Conservation (phyloP, 345 rosid genomes). For the Euphorbia peplus region DNA sequence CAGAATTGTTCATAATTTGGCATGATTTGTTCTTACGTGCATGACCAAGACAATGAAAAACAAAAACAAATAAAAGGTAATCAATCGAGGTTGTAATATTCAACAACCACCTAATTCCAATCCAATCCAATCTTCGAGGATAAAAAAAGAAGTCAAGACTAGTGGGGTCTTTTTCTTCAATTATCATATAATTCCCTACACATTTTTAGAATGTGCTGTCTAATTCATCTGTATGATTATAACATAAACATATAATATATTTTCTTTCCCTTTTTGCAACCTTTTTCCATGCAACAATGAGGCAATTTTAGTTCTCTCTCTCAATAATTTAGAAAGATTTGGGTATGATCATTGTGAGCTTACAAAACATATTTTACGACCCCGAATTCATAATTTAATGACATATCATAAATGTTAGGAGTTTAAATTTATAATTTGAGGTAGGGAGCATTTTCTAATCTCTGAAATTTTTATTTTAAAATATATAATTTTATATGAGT, state of each 20-base stretch:
- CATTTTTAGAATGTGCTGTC: background rate
- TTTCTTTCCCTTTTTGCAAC: background rate
- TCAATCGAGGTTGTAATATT: constrained; percentile 9
- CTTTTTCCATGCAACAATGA: background rate
- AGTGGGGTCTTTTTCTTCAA: constrained; percentile 36
- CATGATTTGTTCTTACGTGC: background rate
- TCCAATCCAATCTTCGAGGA: constrained; percentile 19
- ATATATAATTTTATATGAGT: too few species aligned
- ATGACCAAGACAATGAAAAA: constrained; percentile 7
- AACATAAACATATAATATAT: background rate
- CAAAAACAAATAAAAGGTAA: constrained; percentile 12
- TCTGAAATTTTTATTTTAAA: too few species aligned
- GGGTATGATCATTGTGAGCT: too few species aligned
- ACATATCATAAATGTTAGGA: too few species aligned
- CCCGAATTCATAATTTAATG: too few species aligned
- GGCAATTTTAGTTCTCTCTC: background rate
- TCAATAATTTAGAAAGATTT: too few species aligned
- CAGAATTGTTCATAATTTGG: background rate
- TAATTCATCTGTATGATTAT: background rate
- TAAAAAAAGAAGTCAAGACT: constrained; percentile 49
- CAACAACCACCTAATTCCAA: constrained; percentile 26
- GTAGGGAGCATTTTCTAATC: too few species aligned
- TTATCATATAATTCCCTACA: constrained; percentile 11
- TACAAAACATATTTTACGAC: too few species aligned
- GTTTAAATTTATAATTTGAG: too few species aligned